Base-by-base conservation (phyloP, 83 land plant species). In the Picea engelmannii region DNA sequence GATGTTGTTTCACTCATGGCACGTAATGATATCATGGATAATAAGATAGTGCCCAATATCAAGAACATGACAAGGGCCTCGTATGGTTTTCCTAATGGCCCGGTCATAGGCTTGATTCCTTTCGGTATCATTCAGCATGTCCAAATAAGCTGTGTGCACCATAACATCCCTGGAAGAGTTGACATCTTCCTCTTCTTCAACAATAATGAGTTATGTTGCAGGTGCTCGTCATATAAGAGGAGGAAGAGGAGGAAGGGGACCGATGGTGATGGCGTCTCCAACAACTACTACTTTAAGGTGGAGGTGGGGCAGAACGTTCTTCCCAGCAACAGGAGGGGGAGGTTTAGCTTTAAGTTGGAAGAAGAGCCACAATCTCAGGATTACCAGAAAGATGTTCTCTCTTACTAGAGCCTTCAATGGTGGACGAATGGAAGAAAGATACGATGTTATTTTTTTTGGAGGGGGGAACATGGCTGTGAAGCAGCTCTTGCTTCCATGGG, bases 391-490 rank as follows among this genome's bases (percentile, higher is more conserved):
- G 73, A 44, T 68, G 20, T 68, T 44, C n/a, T 68, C 73, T 35
- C 73, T 68, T 20, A 35, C 44, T 20, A 35, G 44, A 16, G 44
- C 73, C 18, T 68, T 20, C 44, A 68, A 16, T 68, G 73, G 73
- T 68, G 79, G 47, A 73, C 24, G 38, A 78, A 58, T 2, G 60
- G 85, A 84, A 66, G 95, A 93, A 76, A 86, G 79, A 77, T 95
- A 87, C 83, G 98, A 97, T 87, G 99, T 95, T 42, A 94, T 97
- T 62, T 98, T 97, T 24, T 98, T 97, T 67, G 99, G 99, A 80
- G 99, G 98, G 52, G 99, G 99, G 11, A 98, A 97, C 84, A 96
- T 98, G 99, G 99, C 21, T 97, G 99, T 89, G 99, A 97, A 88
- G 98, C 99, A 67, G 99, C 99, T 1, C 95, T 97, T 78, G 93